These are phyloP conservation scores for Quercus parvula DNA, from an alignment of 306 rosid species.

Conservation along the genomic window DNA sequence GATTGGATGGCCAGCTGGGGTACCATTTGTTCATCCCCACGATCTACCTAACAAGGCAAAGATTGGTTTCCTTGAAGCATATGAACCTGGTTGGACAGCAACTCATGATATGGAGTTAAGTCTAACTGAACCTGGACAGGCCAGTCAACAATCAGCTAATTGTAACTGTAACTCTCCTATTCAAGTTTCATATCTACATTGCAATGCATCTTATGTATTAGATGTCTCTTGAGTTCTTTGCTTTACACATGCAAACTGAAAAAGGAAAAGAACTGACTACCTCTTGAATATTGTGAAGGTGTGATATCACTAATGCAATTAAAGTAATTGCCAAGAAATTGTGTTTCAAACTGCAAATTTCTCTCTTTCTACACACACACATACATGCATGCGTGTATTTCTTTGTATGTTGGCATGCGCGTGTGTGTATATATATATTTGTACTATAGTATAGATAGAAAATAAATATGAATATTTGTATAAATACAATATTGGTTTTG, in stretches of 20 bases:
- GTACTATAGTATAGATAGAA: too few species aligned
- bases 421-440: too few species aligned
- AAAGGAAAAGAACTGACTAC: not conserved
- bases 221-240: constrained; percentile 4
- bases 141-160: constrained; percentile 70
- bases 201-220: constrained; percentile 2
- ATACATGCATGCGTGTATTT: not conserved
- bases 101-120: constrained; percentile 66
- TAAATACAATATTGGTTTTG: too few species aligned
- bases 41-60: constrained; percentile 97
- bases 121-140: constrained; percentile 75
- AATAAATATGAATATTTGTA: too few species aligned
- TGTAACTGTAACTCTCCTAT: constrained; percentile 54
- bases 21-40: constrained; percentile 98
- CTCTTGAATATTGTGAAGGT: not conserved
- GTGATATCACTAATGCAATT: not conserved
- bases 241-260: not conserved
- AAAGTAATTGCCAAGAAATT: not conserved
- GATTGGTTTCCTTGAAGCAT: constrained; percentile 94
- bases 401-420: not conserved
- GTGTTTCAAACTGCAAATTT: not conserved
- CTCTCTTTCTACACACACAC: not conserved
- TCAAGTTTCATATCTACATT: constrained; percentile 36
- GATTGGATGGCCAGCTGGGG: constrained; percentile 96
- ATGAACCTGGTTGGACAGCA: constrained; percentile 99